Percentiles rank a stretch among this genome's conserved stretches.
These are phyloP conservation scores for Saprolegnia parasitica DNA, from an alignment of 352 stramenopile genomes.

Conservation along the genomic window DNA sequence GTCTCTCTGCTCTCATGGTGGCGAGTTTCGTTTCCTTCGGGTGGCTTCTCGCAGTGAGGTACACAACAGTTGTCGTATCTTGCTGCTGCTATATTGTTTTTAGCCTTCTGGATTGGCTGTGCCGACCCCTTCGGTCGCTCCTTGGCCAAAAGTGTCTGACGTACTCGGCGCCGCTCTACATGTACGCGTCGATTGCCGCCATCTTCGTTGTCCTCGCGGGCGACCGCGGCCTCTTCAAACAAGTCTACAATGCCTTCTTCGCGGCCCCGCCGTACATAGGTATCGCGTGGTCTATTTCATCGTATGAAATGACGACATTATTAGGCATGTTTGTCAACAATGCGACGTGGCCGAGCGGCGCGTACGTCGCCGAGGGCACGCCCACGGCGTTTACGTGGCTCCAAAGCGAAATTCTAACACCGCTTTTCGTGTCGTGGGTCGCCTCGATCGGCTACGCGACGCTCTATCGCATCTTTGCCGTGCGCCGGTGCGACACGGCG, in stretches of 20 bases:
- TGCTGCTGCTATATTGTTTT: neutral
- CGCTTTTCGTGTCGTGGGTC: conserved; percentile 15
- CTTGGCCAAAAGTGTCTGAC: neutral
- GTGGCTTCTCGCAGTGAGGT: conserved; percentile 15
- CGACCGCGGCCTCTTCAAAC: neutral
- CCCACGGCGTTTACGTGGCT: neutral
- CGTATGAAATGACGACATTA: neutral
- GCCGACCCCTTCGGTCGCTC: neutral
- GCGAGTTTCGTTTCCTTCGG: conserved; percentile 24
- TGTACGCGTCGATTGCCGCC: conserved; percentile 21
- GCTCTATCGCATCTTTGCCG: neutral
- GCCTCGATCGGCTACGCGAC: neutral
- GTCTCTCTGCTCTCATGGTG: conserved; percentile 13
- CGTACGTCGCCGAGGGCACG: conserved; percentile 13
- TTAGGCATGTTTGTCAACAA: conserved; percentile 19
- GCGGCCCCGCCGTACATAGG: conserved; percentile 14
- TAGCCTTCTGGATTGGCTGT: conserved; percentile 12
- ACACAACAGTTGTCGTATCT: neutral
- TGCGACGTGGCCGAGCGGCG: conserved; percentile 16
- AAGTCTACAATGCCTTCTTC: conserved; percentile 17
- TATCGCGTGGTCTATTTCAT: neutral
- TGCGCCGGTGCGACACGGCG: neutral
- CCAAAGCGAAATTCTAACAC: neutral
- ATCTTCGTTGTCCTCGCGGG: conserved; percentile 6
- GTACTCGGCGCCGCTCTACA: conserved; percentile 20